Base-by-base conservation (phyloP, 2,329 filamentous ascomycete genomes). In the Claviceps africana region DNA sequence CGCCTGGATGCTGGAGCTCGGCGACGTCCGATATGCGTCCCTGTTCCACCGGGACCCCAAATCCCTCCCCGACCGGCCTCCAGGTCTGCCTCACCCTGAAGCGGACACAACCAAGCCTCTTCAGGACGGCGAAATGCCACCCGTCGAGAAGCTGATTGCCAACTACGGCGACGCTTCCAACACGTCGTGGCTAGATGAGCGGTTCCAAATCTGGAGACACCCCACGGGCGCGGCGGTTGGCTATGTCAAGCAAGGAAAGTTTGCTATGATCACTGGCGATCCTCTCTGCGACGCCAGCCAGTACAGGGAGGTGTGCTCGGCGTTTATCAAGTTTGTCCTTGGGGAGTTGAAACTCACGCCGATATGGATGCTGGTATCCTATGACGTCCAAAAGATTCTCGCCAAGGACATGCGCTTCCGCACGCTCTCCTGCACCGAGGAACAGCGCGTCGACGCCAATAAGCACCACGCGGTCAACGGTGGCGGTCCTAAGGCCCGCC, bases 111-210 rank as follows among this genome's bases (percentile, higher is more conserved):
- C 70, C 13, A 69, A 71, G 58, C 63, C 65, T 47, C 68, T 68
- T 11, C 58, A 68, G 58, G 74, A 68, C 53, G 74, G 71, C 62
- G 74, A 82, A 48, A 72, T 85, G 51, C 89, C 89, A 50, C 76
- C 87, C 0, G 65, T 96, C 5, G 87, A 90, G 64, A 85, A 95
- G 64, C 81, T 96, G 43, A 89, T 96, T 65, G 88, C 88, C 63
- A 96, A 96, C 67, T 96, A 96, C 60, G 90, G 90, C 56, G 90
- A 96, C 67, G 88, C 90, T 2, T 89, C 88, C 48, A 94, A 95
- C 62, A 96, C 90, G 0, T 93, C 88, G 0, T 96, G 89, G 88
- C 78, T 93, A 8, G 90, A 96, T 65, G 86, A 89, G 7, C 82
- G 88, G 7, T 95, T 90, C 65, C 77, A 87, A 62, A 82, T 95